Percentiles rank a stretch among this genome's conserved stretches.
Conservation (phyloP, 2,329 filamentous ascomycete species). For the Trichoderma arundinaceum region DNA sequence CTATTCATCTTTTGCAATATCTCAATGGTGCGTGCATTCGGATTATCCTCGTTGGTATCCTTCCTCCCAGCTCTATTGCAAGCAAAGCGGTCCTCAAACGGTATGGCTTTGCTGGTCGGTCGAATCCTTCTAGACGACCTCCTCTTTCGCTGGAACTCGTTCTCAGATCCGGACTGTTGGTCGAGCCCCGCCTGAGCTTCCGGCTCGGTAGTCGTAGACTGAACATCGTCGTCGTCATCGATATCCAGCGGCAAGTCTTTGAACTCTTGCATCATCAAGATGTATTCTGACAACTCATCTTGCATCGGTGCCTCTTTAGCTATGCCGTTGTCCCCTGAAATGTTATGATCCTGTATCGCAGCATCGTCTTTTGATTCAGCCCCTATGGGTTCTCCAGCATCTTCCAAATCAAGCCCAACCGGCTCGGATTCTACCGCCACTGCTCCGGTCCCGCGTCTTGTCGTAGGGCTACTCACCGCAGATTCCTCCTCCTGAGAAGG, state of each 20-base stretch:
- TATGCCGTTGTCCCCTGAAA: neutral
- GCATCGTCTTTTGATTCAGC: neutral
- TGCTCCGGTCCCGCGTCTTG: constrained; percentile 28
- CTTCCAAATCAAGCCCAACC: constrained; percentile 37
- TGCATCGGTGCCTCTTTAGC: neutral
- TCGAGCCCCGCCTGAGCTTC: constrained; percentile 26
- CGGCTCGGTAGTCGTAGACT: constrained; percentile 29
- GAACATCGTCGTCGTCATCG: constrained; percentile 55
- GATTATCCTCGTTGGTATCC: constrained; percentile 57
- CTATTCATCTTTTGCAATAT: constrained; percentile 78
- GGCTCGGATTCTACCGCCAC: constrained; percentile 38
- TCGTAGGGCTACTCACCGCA: constrained; percentile 33
- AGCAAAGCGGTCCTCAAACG: constrained; percentile 57
- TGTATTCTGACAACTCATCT: neutral
- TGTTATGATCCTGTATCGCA: neutral
- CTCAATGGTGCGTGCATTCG: constrained; percentile 77
- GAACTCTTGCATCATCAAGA: constrained; percentile 48
- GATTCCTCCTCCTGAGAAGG: constrained; percentile 46
- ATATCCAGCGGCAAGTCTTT: constrained; percentile 63
- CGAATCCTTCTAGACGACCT: constrained; percentile 33
- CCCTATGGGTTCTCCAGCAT: constrained; percentile 19
- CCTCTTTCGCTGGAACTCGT: constrained; percentile 34
- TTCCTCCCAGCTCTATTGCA: constrained; percentile 60
- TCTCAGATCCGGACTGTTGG: constrained; percentile 35
- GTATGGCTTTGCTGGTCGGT: constrained; percentile 39